Base-by-base conservation (phyloP, 768 basidiomycete genomes). In the Boletus subparvulus region DNA sequence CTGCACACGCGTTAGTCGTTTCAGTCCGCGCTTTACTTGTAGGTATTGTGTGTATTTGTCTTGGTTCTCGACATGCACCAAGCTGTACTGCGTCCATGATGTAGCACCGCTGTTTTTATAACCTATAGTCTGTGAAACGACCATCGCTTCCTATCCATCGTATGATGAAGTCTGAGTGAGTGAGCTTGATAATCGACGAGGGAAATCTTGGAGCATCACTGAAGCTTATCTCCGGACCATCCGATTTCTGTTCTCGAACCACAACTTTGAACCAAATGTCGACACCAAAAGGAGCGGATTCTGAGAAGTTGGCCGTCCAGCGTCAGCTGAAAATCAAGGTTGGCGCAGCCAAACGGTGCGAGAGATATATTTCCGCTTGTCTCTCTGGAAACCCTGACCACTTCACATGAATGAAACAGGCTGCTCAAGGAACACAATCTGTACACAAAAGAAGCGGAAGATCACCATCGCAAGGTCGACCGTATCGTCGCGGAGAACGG, bases 291-390 rank as follows among this genome's bases (percentile, higher is more conserved):
- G 54, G 32, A 62, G 35, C 45, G 42, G 44, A 24, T 44, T 62
- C 63, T 47, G 72, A 63, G 47, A 61, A 55, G 58, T 14, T 61
- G 48, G 73, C 80, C 30, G 66, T 84, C 47, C 78, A 78, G 49
- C 81, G 82, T 51, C 88, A 91, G 64, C 81, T 94, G 59, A 88
- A 83, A 72, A 93, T 92, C 77, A 92, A 90, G 75, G 65, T 84
- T 6, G 84, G 84, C 30, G 82, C 77, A 40, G 81, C 83, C 46
- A 81, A 79, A 69, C 79, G 91, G 91, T 92, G 62, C 63, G 75
- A 61, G 43, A 13, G 51, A 54, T 43, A 47, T 40, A 56, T 65
- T 50, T 60, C 59, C 59, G 52, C 63, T 32, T 58, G 54, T 59
- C 60, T 47, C 42, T 62, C 40, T 43, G 24, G 26, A 50, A 47